Evolutionary conservation across 2,329 filamentous ascomycete genomes (phyloP), one percentile per base, ranked within the genome.

Genomic region (Exophiala calicioides): DNA sequence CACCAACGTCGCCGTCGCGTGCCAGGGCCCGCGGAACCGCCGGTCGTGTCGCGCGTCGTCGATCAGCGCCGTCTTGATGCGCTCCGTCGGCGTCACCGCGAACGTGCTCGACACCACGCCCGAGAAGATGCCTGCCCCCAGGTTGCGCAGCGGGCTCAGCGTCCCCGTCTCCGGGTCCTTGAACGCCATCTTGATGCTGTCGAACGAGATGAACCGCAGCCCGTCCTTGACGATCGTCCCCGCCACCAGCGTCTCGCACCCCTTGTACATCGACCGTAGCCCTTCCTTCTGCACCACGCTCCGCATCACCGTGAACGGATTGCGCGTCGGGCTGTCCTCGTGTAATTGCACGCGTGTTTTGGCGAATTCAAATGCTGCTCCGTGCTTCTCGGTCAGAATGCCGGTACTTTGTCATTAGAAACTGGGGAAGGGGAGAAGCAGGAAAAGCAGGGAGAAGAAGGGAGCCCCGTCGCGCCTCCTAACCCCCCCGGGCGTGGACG

Each of bases 21-120:
- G 78, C 26, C 69, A 53, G 0, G 77, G 70, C 3, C 70, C 72
- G 2, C 65, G 67, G 60, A 80, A 83, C 13, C 73, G 66, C 27
- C 67, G 71, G 15, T 56, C 53, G 30, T 43, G 34, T 10, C 78
- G 65, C 5, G 78, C 79, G 58, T 84, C 80, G 60, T 84, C 80
- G 50, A 84, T 84, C 58, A 85, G 61, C 0, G 81, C 81, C 1
- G 83, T 86, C 62, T 86, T 86, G 59, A 86, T 79, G 12, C 82
- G 72, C 58, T 86, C 83, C 0, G 80, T 84, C 0, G 83, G 83
- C 2, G 82, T 86, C 1, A 86, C 82, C 1, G 81, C 81, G n/a
- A 78, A 73, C 0, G 82, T 70, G 44, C 75, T 80, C 13, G 82
- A 81, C 0, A 82, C 73, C 0, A 81, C 73, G 0, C 83, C 83